Evolutionary conservation across 306 rosid species (phyloP).

Genomic region (Glycine latifolia): DNA sequence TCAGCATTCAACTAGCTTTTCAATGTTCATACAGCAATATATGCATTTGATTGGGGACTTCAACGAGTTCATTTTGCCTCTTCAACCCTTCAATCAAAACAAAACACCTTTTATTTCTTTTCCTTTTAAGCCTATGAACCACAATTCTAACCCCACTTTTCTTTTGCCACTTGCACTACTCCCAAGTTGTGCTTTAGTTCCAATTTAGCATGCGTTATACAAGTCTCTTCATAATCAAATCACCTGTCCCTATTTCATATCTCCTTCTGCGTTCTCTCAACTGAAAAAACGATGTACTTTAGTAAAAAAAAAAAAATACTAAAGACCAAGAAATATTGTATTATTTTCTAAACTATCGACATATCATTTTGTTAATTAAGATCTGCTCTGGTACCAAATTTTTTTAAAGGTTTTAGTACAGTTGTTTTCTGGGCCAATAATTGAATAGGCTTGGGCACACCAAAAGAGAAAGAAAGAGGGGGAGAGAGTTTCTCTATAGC

Average conservation of each 20-base stretch:
- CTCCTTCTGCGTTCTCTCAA: background rate
- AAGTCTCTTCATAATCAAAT: background rate
- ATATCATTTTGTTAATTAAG: background rate
- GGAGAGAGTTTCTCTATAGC: no score
- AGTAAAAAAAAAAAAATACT: background rate
- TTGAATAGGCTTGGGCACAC: no score
- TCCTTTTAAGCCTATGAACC: slow-evolving; percentile 29
- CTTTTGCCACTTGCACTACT: slow-evolving; percentile 51
- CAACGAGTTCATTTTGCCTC: slow-evolving; percentile 30
- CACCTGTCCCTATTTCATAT: background rate
- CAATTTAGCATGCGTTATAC: slow-evolving; percentile 32
- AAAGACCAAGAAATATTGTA: background rate
- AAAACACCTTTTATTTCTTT: slow-evolving; percentile 41
- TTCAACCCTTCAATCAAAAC: slow-evolving; percentile 27
- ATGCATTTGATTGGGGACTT: slow-evolving; percentile 61
- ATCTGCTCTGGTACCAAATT: background rate
- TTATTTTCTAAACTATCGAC: background rate
- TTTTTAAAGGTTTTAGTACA: no score
- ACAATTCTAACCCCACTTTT: slow-evolving; percentile 38
- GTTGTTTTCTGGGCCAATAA: no score
- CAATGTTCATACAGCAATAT: slow-evolving; percentile 46
- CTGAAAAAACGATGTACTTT: background rate
- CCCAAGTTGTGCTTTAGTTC: slow-evolving; percentile 36
- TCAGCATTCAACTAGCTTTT: slow-evolving; percentile 46
- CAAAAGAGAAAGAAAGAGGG: no score